Evolutionary conservation across 495 filamentous ascomycete species (phyloP).

Genomic region (Parathielavia hyrcaniae): DNA sequence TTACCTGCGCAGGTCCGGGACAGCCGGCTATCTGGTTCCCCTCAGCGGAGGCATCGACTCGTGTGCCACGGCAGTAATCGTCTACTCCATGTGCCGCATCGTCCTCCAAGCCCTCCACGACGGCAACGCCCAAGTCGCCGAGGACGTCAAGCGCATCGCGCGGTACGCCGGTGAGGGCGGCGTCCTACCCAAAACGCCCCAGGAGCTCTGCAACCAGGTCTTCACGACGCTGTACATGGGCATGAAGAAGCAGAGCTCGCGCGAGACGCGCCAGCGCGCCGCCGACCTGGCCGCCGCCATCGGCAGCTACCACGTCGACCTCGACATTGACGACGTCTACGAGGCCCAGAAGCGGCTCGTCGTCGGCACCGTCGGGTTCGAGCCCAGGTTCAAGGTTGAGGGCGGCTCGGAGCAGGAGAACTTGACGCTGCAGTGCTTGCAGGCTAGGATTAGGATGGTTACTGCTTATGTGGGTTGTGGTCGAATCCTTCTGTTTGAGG

Average conservation of each 20-base stretch:
- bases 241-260: slow-evolving; percentile 60
- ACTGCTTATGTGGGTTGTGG: slow-evolving; percentile 52
- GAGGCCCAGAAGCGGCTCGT: slow-evolving; percentile 36
- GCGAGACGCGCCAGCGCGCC: slow-evolving; percentile 67
- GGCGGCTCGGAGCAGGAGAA: slow-evolving; percentile 32
- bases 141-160: slow-evolving; percentile 58
- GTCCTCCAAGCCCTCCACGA: slow-evolving; percentile 59
- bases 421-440: slow-evolving; percentile 72
- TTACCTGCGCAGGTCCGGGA: slow-evolving; percentile 62
- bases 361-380: slow-evolving; percentile 32
- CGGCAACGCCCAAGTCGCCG: slow-evolving; percentile 59
- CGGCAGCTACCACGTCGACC: slow-evolving; percentile 65
- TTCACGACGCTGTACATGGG: slow-evolving; percentile 82
- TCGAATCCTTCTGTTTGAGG: background rate
- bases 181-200: slow-evolving; percentile 50
- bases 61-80: slow-evolving; percentile 55
- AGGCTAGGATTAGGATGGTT: slow-evolving; percentile 78
- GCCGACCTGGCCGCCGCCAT: slow-evolving; percentile 61
- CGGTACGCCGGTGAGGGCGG: slow-evolving; percentile 48
- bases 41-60: slow-evolving; percentile 68
- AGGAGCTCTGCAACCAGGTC: slow-evolving; percentile 57
- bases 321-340: slow-evolving; percentile 66
- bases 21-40: slow-evolving; percentile 55
- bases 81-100: slow-evolving; percentile 71
- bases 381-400: slow-evolving; percentile 53